phyloP scores from a whole-genome alignment of 73 alveolate species.

The Effrenium voratum region DNA sequence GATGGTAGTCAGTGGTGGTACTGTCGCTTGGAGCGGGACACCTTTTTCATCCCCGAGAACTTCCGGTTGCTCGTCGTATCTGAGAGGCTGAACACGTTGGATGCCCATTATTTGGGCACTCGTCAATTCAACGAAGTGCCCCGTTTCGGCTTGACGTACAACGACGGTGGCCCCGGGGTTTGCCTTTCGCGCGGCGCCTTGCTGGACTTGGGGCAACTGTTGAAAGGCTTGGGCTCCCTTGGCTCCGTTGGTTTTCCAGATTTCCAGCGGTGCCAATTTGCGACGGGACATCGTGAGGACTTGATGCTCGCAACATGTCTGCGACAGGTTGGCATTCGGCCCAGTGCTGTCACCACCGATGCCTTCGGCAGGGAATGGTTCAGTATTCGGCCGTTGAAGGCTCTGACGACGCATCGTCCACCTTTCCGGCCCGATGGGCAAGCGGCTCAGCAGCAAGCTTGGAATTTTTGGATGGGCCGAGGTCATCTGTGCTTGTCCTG shows the following conservation, averaged over 20 bases:
- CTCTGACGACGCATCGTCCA: constrained; percentile 8
- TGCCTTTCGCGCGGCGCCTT: constrained; percentile 50
- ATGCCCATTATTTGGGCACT: constrained; percentile 63
- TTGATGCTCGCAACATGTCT: constrained; percentile 78
- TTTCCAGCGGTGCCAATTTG: constrained; percentile 41
- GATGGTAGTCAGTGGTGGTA: constrained; percentile 22
- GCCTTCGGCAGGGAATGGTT: constrained; percentile 65
- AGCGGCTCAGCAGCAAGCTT: background rate
- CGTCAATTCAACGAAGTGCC: constrained; percentile 57
- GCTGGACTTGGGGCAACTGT: background rate
- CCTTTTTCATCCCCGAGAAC: constrained; percentile 85
- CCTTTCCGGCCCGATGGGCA: background rate
- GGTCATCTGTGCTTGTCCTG: constrained; percentile 46
- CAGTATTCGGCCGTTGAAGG: constrained; percentile 55
- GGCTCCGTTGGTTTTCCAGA: background rate
- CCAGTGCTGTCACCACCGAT: constrained; percentile 36
- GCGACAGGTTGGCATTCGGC: constrained; percentile 10
- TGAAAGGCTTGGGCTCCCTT: background rate
- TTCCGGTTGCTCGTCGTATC: constrained; percentile 46
- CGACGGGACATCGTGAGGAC: constrained; percentile 70
- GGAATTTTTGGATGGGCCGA: constrained; percentile 79
- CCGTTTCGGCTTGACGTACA: constrained; percentile 49
- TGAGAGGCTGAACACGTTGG: constrained; percentile 48
- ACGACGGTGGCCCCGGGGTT: constrained; percentile 90
- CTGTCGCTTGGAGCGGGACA: constrained; percentile 89